These are phyloP conservation scores for Rhizophagus sp. DNA, from an alignment of 192 early-diverging fungal genomes.

Conservation along the genomic window DNA sequence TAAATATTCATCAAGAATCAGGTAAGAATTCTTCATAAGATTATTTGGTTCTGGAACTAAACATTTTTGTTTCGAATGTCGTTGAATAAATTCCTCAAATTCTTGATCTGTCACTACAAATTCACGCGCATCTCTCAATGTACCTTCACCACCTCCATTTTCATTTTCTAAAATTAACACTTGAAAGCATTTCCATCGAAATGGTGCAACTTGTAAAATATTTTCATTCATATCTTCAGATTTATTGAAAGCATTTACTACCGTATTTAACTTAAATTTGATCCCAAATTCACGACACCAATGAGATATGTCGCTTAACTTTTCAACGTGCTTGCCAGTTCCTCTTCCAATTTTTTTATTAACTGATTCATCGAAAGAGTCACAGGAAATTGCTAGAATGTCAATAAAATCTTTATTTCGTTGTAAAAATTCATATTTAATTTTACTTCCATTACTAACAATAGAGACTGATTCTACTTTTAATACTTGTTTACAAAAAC, in stretches of 20 bases:
- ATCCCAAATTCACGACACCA: not conserved
- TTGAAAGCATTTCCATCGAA: slow-evolving; percentile 17
- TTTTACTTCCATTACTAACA: not conserved
- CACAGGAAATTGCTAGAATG: not conserved
- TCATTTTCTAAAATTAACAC: not conserved
- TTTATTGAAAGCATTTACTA: not conserved
- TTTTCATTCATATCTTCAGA: not conserved
- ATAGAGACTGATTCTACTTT: not conserved
- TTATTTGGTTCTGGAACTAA: not conserved
- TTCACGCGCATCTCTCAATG: not conserved
- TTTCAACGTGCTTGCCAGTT: not conserved
- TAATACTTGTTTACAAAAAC: not conserved
- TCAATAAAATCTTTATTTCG: not conserved
- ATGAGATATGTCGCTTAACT: not conserved
- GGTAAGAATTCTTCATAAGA: not conserved
- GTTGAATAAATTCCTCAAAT: not conserved
- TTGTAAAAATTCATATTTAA: not conserved
- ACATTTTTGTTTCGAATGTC: not conserved
- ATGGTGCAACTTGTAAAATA: not conserved
- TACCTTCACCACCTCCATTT: not conserved
- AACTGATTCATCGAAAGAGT: not conserved
- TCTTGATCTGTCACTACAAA: not conserved
- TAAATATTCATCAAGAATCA: not conserved
- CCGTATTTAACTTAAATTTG: not conserved
- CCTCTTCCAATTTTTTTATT: not conserved